Conservation (phyloP, 805 yeast genomes). For the Candida boidinii region DNA sequence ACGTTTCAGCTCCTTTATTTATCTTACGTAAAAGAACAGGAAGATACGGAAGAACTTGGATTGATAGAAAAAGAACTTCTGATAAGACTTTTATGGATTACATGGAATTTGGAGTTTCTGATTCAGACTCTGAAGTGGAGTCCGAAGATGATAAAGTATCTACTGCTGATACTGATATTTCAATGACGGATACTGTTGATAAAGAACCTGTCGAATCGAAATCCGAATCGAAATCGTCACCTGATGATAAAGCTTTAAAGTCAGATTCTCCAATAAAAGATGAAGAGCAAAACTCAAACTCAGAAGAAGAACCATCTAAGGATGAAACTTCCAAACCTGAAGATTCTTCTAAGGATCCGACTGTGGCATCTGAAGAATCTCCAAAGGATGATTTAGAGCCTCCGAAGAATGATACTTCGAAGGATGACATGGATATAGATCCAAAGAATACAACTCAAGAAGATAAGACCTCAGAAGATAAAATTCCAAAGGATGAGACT, state of each 20-base stretch:
- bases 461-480: no score
- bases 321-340: neutral
- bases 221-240: neutral
- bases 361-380: no score
- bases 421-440: no score
- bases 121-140: slow-evolving; percentile 13
- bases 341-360: no score
- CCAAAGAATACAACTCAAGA: no score
- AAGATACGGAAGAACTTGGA: slow-evolving; percentile 56
- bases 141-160: slow-evolving; percentile 31
- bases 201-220: slow-evolving; percentile 12
- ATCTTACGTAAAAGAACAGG: slow-evolving; percentile 70
- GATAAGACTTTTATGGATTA: slow-evolving; percentile 18
- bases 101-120: slow-evolving; percentile 30
- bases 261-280: neutral
- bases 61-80: slow-evolving; percentile 62
- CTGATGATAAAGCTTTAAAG: no score
- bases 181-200: slow-evolving; percentile 29
- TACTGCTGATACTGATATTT: slow-evolving; percentile 60
- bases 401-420: no score
- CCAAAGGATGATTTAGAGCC: no score
- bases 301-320: no score
- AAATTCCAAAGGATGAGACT: no score
- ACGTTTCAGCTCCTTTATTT: slow-evolving; percentile 41
- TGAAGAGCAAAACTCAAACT: neutral